Evolutionary conservation across 2,329 filamentous ascomycete species (phyloP).

Genomic region (Coniochaeta sp.): DNA sequence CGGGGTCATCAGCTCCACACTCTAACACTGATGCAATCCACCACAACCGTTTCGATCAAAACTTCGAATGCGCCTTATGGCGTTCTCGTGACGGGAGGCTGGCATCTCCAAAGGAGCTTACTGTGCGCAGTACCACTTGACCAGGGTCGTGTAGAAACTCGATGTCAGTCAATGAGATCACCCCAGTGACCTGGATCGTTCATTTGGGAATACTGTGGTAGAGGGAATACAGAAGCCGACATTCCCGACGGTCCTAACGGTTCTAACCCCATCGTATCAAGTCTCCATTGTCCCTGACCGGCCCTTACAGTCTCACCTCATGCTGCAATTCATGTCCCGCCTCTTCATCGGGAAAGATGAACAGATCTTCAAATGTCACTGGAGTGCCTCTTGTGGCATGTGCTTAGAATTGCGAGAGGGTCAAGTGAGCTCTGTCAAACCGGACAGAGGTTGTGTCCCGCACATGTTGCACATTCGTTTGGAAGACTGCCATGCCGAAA

Average conservation of each 20-base stretch:
- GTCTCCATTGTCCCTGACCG: background rate
- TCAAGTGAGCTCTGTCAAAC: background rate
- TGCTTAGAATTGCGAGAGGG: background rate
- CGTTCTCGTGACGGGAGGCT: background rate
- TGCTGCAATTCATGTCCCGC: background rate
- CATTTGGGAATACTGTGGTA: background rate
- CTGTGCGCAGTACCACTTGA: background rate
- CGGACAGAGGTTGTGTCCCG: background rate
- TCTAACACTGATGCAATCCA: background rate
- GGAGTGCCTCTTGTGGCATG: background rate
- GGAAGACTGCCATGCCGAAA: background rate
- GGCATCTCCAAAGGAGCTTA: background rate
- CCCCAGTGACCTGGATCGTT: background rate
- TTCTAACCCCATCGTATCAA: background rate
- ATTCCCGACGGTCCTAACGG: background rate
- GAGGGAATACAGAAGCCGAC: background rate
- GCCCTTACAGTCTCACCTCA: background rate
- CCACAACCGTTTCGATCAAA: background rate
- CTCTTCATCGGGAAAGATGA: background rate
- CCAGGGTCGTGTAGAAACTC: background rate
- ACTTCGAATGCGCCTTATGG: background rate
- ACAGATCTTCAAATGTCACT: background rate
- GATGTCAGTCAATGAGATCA: background rate
- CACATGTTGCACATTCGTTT: background rate
- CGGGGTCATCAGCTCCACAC: background rate